phyloP scores from a whole-genome alignment of 2,329 filamentous ascomycete genomes.

The Coniochaeta sp. region DNA sequence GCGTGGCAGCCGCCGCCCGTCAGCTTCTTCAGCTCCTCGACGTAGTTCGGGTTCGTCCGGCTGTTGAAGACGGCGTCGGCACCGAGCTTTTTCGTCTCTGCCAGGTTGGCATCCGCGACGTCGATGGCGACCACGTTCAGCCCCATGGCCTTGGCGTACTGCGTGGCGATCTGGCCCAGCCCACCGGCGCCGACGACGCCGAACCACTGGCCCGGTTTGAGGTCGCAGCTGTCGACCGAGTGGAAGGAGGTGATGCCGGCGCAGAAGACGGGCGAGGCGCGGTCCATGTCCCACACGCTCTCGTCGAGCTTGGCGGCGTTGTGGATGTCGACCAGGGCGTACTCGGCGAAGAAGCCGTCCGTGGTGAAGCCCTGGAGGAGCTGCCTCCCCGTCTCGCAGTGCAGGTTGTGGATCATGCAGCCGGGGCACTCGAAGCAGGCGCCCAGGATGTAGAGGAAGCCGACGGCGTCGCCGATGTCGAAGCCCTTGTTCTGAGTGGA shows the following conservation, averaged over 20 bases:
- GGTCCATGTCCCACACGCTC: slow-evolving; percentile 21
- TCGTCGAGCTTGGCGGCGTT: slow-evolving; percentile 32
- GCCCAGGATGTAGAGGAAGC: slow-evolving; percentile 35
- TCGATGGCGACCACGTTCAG: slow-evolving; percentile 22
- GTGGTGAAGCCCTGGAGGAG: slow-evolving; percentile 31
- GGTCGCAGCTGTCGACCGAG: slow-evolving; percentile 26
- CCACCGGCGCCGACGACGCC: slow-evolving; percentile 16
- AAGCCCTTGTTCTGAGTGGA: slow-evolving; percentile 28
- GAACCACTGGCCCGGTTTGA: slow-evolving; percentile 28
- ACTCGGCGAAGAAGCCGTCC: slow-evolving; percentile 39
- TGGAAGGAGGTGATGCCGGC: slow-evolving; percentile 39
- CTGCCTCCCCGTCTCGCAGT: slow-evolving; percentile 28
- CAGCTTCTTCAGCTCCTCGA: slow-evolving; percentile 29
- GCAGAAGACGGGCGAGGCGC: slow-evolving; percentile 36
- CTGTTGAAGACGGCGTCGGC: slow-evolving; percentile 35
- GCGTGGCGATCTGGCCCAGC: slow-evolving; percentile 16
- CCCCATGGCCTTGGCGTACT: slow-evolving; percentile 18
- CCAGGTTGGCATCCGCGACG: slow-evolving; percentile 31
- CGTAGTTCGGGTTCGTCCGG: slow-evolving; percentile 26
- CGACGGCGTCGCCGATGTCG: slow-evolving; percentile 32
- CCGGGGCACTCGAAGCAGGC: slow-evolving; percentile 38
- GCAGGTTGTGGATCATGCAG: slow-evolving; percentile 34
- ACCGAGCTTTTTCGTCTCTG: slow-evolving; percentile 27
- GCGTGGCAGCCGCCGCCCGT: slow-evolving; percentile 32
- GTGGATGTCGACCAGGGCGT: slow-evolving; percentile 35